Evolutionary conservation across 768 basidiomycete genomes (phyloP).

Genomic region (Tephrocybe sp.): DNA sequence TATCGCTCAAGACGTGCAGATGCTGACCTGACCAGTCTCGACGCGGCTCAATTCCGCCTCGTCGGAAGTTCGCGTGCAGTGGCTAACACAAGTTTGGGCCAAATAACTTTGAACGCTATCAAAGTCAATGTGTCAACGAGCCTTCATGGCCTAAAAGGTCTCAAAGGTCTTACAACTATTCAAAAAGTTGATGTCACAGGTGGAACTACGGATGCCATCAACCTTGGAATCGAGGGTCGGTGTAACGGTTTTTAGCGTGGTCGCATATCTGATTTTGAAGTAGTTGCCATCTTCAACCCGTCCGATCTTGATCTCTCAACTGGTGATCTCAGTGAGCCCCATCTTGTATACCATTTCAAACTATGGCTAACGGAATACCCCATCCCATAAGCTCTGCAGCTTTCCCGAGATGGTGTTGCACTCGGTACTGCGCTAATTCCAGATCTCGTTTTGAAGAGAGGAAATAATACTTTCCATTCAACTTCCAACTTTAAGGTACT

Average conservation of each 20-base stretch:
- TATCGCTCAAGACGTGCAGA: slow-evolving; percentile 33
- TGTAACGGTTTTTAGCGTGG: not conserved
- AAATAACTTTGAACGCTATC: slow-evolving; percentile 70
- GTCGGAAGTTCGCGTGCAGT: slow-evolving; percentile 60
- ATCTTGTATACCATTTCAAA: not conserved
- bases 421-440: slow-evolving; percentile 66
- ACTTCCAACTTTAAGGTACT: slow-evolving; percentile 50
- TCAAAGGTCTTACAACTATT: slow-evolving; percentile 57
- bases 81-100: slow-evolving; percentile 61
- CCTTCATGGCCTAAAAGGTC: slow-evolving; percentile 59
- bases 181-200: slow-evolving; percentile 64
- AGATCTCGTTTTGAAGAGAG: slow-evolving; percentile 55
- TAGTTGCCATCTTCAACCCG: slow-evolving; percentile 67
- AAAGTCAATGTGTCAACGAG: slow-evolving; percentile 67
- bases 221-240: slow-evolving; percentile 58
- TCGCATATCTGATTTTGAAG: slow-evolving; percentile 2
- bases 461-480: slow-evolving; percentile 56
- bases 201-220: slow-evolving; percentile 58
- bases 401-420: slow-evolving; percentile 47
- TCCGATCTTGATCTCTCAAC: slow-evolving; percentile 61
- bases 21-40: slow-evolving; percentile 51
- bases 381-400: slow-evolving; percentile 46
- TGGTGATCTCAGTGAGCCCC: slow-evolving; percentile 59
- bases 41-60: slow-evolving; percentile 52
- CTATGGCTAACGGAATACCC: not conserved